Conservation (phyloP, 192 early-diverging fungal genomes). For the Chytriomyces sp. region DNA sequence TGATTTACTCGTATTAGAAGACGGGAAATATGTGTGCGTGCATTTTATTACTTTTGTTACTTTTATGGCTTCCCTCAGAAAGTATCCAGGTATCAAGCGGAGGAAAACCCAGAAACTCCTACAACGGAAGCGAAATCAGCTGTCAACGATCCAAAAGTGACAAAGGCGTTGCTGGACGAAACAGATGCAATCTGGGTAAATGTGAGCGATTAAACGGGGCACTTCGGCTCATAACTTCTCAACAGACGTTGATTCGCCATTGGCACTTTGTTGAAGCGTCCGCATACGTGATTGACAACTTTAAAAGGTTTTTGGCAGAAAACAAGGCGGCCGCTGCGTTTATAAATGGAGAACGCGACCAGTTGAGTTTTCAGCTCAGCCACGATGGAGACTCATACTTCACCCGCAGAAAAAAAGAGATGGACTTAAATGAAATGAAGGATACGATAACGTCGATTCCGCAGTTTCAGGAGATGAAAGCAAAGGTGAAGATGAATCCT, state of each 20-base stretch:
- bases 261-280: conserved; percentile 81
- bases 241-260: conserved; percentile 67
- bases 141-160: conserved; percentile 16
- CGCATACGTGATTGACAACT: conserved; percentile 68
- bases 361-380: conserved; percentile 6
- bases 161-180: conserved; percentile 67
- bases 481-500: conserved; percentile 38
- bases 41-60: background rate
- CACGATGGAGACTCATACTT: background rate
- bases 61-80: background rate
- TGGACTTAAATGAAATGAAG: conserved; percentile 82
- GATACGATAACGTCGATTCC: conserved; percentile 80
- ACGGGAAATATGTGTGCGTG: conserved; percentile 38
- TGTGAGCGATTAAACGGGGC: background rate
- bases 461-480: conserved; percentile 84
- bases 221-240: background rate
- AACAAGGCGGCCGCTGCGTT: conserved; percentile 67
- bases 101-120: conserved; percentile 1
- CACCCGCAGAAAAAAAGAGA: conserved; percentile 16
- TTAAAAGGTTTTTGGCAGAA: conserved; percentile 78
- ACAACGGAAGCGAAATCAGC: background rate
- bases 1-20: conserved; percentile 73
- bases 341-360: conserved; percentile 30
- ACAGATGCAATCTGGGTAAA: conserved; percentile 74
- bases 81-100: conserved; percentile 20